Conservation (phyloP, 768 basidiomycete species). For the Mycena galericulata region DNA sequence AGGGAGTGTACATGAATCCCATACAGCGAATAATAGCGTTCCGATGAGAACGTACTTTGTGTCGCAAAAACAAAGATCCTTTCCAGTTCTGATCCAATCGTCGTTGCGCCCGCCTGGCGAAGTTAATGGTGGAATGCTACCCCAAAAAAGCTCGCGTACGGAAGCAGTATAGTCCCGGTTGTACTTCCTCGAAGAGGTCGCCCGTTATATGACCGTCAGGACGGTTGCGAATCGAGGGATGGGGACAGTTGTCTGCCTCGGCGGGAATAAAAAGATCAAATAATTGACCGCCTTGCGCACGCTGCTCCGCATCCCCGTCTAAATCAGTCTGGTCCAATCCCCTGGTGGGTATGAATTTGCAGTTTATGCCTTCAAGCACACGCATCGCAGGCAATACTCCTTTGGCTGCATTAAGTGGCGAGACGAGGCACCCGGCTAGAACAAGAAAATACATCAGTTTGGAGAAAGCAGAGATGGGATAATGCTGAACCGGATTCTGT, state of each 20-base stretch:
- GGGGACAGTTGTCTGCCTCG: constrained; percentile 25
- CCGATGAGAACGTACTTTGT: constrained; percentile 35
- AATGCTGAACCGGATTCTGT: constrained; percentile 22
- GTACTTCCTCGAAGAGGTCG: constrained; percentile 42
- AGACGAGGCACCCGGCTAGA: neutral
- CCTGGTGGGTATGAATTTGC: constrained; percentile 21
- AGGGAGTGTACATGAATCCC: no score
- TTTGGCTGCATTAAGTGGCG: constrained; percentile 6
- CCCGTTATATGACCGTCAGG: constrained; percentile 40
- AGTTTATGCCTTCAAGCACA: constrained; percentile 15
- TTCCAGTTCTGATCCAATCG: constrained; percentile 43
- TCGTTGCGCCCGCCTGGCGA: constrained; percentile 36
- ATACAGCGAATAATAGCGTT: neutral
- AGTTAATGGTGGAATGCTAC: neutral
- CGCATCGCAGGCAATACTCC: constrained; percentile 17
- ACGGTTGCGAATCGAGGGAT: constrained; percentile 34
- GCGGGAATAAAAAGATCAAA: constrained; percentile 33
- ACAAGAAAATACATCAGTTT: neutral
- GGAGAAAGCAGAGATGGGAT: neutral
- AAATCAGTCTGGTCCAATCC: constrained; percentile 21
- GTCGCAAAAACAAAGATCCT: constrained; percentile 38
- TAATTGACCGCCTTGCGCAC: neutral
- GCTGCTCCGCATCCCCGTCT: constrained; percentile 1
- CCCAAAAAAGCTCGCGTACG: constrained; percentile 22
- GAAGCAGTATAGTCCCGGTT: constrained; percentile 40